These are phyloP conservation scores for Nakaseomyces sp. DNA, from an alignment of 1,139 yeast genomes.

Conservation along the genomic window DNA sequence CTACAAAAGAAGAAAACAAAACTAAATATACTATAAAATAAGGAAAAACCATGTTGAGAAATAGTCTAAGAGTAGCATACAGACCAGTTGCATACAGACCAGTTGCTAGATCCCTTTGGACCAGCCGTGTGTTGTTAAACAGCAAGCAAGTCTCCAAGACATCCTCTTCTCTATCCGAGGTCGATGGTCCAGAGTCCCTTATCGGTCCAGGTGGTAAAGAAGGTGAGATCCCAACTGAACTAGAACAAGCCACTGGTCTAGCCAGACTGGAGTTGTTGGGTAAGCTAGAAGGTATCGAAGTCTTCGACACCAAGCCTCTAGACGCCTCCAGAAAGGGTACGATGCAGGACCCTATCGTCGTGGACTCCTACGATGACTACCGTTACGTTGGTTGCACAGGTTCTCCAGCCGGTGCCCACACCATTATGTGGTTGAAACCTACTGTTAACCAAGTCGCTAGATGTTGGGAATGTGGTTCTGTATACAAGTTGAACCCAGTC, in stretches of 20 bases:
- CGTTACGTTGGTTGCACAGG: slow-evolving; percentile 98
- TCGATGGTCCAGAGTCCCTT: slow-evolving; percentile 69
- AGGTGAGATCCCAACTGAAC: slow-evolving; percentile 83
- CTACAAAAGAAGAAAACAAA: not conserved
- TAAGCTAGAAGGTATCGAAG: slow-evolving; percentile 91
- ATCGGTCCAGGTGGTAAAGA: slow-evolving; percentile 82
- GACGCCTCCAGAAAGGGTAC: slow-evolving; percentile 87
- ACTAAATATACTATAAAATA: not conserved
- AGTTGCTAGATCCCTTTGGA: slow-evolving; percentile 26
- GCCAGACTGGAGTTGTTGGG: slow-evolving; percentile 94
- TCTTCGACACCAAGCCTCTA: slow-evolving; percentile 86
- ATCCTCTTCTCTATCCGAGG: slow-evolving; percentile 65
- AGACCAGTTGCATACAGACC: slow-evolving; percentile 24
- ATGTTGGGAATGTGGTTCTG: slow-evolving; percentile 99
- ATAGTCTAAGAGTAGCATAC: slow-evolving; percentile 18
- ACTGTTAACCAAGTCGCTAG: slow-evolving; percentile 76
- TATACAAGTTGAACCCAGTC: slow-evolving; percentile 78
- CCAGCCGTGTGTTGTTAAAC: slow-evolving; percentile 18
- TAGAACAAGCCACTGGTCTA: slow-evolving; percentile 97
- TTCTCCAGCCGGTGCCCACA: slow-evolving; percentile 86
- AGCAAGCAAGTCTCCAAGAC: slow-evolving; percentile 42
- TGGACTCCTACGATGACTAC: slow-evolving; percentile 85
- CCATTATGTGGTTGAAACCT: slow-evolving; percentile 89
- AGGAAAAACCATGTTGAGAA: slow-evolving; percentile 20
- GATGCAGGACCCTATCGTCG: slow-evolving; percentile 72